A percentile compares a stretch with the other conserved stretches of the same genome.
Evolutionary conservation across 495 filamentous ascomycete genomes (phyloP).

Genomic region (Penicillium cinerascens): DNA sequence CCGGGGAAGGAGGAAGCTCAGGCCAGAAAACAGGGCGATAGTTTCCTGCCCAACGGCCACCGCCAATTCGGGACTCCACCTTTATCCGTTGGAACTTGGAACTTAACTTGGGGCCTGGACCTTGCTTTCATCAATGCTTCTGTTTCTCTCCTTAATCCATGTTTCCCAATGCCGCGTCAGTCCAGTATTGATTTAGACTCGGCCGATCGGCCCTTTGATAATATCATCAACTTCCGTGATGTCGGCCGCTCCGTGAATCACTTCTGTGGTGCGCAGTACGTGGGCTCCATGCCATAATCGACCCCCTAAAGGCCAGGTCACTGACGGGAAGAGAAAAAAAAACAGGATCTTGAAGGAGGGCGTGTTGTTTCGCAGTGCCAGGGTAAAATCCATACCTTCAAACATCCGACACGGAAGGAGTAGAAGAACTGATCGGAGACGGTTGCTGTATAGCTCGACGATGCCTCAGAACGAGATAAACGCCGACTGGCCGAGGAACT

Average conservation of each 20-base stretch:
- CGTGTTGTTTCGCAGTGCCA: slow-evolving; percentile 69
- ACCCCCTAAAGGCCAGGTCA: not conserved
- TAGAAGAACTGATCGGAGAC: slow-evolving; percentile 2
- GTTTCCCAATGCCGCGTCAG: slow-evolving; percentile 24
- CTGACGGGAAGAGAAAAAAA: not conserved
- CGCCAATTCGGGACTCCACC: slow-evolving; percentile 21
- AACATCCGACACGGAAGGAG: not conserved
- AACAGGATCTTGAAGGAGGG: slow-evolving; percentile 62
- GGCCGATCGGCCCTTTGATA: slow-evolving; percentile 54
- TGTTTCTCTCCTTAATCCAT: slow-evolving; percentile 1
- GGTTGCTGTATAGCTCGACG: slow-evolving; percentile 46
- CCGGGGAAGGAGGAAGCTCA: slow-evolving; percentile 11
- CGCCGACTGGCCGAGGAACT: slow-evolving; percentile 56
- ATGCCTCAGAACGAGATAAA: slow-evolving; percentile 64
- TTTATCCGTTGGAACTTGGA: not conserved
- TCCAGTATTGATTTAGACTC: slow-evolving; percentile 42
- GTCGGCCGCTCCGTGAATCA: slow-evolving; percentile 71
- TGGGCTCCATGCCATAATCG: not conserved
- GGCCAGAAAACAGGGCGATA: slow-evolving; percentile 12
- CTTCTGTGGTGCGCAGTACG: slow-evolving; percentile 51
- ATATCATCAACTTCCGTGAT: slow-evolving; percentile 81
- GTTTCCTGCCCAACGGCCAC: slow-evolving; percentile 28
- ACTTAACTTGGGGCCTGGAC: not conserved
- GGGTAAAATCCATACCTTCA: slow-evolving; percentile 47
- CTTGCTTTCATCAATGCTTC: too few relatives aligned